phyloP scores from a whole-genome alignment of 2,329 filamentous ascomycete genomes.

The Emergomyces orientalis region DNA sequence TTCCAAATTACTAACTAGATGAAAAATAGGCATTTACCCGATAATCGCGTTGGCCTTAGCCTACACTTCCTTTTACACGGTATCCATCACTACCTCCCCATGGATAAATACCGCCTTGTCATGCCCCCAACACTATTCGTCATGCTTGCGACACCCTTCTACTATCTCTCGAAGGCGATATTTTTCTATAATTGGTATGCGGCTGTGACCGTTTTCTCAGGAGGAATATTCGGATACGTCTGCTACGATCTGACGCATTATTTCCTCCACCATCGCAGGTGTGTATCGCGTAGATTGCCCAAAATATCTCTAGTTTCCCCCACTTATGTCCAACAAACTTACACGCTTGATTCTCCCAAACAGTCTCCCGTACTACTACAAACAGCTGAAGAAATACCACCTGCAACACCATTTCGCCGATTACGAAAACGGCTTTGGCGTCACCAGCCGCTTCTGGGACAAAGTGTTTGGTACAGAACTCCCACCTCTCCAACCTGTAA shows the following conservation, averaged over 20 bases:
- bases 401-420: slow-evolving; percentile 96
- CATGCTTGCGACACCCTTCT: slow-evolving; percentile 77
- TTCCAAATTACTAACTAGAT: slow-evolving; percentile 17
- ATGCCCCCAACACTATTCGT: slow-evolving; percentile 91
- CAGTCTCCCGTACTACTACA: slow-evolving; percentile 77
- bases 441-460: slow-evolving; percentile 96
- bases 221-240: slow-evolving; percentile 89
- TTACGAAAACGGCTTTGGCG: slow-evolving; percentile 94
- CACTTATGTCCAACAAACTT: not conserved
- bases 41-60: slow-evolving; percentile 80
- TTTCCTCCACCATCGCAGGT: slow-evolving; percentile 92
- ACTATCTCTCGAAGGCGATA: slow-evolving; percentile 73
- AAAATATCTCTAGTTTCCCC: not conserved
- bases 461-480: slow-evolving; percentile 83
- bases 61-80: slow-evolving; percentile 90
- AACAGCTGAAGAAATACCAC: slow-evolving; percentile 92
- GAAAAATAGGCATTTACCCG: slow-evolving; percentile 63
- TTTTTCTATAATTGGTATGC: slow-evolving; percentile 81
- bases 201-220: slow-evolving; percentile 69
- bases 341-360: slow-evolving; percentile 11
- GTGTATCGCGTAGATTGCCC: slow-evolving; percentile 26
- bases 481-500: slow-evolving; percentile 28
- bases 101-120: slow-evolving; percentile 94
- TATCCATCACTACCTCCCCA: slow-evolving; percentile 97
- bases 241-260: slow-evolving; percentile 98